A percentile compares a stretch with the other conserved stretches of the same genome.
Conservation (phyloP, 805 yeast genomes). For the Diddensiella transvaalensis region DNA sequence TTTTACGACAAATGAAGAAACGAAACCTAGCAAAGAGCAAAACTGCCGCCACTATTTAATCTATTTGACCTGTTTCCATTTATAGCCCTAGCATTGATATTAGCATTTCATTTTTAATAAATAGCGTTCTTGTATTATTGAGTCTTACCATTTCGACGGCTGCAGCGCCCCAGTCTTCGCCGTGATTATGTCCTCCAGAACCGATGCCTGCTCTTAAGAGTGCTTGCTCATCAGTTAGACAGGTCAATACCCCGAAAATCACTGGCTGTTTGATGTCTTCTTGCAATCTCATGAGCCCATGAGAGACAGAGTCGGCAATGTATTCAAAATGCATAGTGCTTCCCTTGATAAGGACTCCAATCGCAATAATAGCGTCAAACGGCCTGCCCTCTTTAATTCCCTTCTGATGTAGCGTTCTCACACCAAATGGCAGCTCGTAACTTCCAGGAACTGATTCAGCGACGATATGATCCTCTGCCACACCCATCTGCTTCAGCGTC, state of each 20-base stretch:
- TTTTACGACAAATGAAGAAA: slow-evolving; percentile 54
- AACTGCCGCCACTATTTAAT: slow-evolving; percentile 1
- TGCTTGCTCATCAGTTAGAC: slow-evolving; percentile 93
- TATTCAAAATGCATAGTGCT: slow-evolving; percentile 98
- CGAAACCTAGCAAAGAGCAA: slow-evolving; percentile 15
- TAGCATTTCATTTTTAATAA: neutral
- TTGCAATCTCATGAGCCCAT: slow-evolving; percentile 80
- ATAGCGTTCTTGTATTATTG: slow-evolving; percentile 10
- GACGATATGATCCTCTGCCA: slow-evolving; percentile 67
- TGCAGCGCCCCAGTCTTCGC: slow-evolving; percentile 98
- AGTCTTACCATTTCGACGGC: slow-evolving; percentile 86
- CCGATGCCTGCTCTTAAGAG: slow-evolving; percentile 83
- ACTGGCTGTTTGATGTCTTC: slow-evolving; percentile 69
- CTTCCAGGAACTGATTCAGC: slow-evolving; percentile 92
- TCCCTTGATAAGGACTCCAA: slow-evolving; percentile 94
- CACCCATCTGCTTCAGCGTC: slow-evolving; percentile 62
- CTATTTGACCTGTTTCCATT: neutral
- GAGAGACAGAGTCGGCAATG: slow-evolving; percentile 85
- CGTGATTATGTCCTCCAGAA: slow-evolving; percentile 84
- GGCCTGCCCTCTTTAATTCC: slow-evolving; percentile 12
- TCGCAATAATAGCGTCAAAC: slow-evolving; percentile 81
- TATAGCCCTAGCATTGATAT: neutral
- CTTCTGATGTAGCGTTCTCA: slow-evolving; percentile 38
- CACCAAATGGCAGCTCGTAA: slow-evolving; percentile 86
- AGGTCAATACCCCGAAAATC: slow-evolving; percentile 89